Evolutionary conservation across 345 rosid genomes (phyloP).

Genomic region (Boechera divaricarpa): DNA sequence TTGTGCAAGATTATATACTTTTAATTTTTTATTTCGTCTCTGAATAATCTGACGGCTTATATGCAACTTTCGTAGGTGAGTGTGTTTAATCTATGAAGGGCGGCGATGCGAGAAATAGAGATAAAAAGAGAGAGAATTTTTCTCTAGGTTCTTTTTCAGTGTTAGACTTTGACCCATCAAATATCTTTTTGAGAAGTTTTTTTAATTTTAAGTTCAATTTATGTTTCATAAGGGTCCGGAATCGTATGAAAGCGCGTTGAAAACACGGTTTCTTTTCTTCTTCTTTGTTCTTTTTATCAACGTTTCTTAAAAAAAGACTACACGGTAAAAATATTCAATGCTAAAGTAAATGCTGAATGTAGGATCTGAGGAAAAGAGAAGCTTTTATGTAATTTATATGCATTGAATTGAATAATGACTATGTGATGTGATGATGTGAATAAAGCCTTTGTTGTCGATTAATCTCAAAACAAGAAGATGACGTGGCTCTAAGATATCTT

Average conservation of each 20-base stretch:
- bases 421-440: not conserved
- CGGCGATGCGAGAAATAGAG: too few relatives aligned
- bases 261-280: not conserved
- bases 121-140: too few relatives aligned
- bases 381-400: not conserved
- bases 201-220: not conserved
- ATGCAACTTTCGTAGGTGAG: too few relatives aligned
- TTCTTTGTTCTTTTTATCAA: not conserved
- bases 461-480: too few relatives aligned
- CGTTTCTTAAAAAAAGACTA: not conserved
- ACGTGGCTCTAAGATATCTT: too few relatives aligned
- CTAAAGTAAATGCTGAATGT: conserved; percentile 6
- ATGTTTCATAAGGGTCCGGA: not conserved
- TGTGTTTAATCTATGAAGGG: too few relatives aligned
- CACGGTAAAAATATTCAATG: not conserved
- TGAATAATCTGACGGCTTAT: too few relatives aligned
- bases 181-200: not conserved
- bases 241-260: not conserved
- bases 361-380: not conserved
- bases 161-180: not conserved
- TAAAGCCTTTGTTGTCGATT: not conserved
- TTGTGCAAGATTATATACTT: too few relatives aligned
- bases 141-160: not conserved
- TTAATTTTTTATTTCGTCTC: too few relatives aligned
- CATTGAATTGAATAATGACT: not conserved